phyloP scores from a whole-genome alignment of 2,329 filamentous ascomycete species.

The Apiospora aurea region DNA sequence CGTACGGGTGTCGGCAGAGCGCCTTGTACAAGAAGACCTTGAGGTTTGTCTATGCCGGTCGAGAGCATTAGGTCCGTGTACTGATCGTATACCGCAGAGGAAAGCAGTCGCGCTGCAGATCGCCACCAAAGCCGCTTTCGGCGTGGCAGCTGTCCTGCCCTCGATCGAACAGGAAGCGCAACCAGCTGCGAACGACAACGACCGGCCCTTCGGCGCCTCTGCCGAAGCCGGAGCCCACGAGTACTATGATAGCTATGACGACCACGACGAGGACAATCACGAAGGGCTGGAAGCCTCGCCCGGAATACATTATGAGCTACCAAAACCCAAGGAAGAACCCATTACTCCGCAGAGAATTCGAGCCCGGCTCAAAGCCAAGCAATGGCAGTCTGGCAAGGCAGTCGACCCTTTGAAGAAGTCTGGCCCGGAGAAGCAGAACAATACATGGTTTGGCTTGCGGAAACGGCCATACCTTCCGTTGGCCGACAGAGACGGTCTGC shows the following conservation, averaged over 20 bases:
- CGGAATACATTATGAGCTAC: background rate
- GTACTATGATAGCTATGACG: conserved; percentile 6
- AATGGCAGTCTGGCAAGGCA: conserved; percentile 39
- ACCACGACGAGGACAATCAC: background rate
- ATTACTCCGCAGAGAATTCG: conserved; percentile 34
- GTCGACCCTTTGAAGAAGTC: conserved; percentile 25
- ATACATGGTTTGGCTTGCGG: conserved; percentile 33
- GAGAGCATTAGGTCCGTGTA: background rate
- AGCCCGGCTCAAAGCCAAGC: conserved; percentile 35
- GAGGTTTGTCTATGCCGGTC: background rate
- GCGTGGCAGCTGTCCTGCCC: background rate
- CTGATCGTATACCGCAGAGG: background rate
- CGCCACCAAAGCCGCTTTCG: background rate
- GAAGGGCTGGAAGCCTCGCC: background rate
- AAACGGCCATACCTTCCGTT: conserved; percentile 38
- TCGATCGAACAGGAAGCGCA: conserved; percentile 14
- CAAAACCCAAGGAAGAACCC: background rate
- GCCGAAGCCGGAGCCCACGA: conserved; percentile 28
- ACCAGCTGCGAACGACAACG: conserved; percentile 5
- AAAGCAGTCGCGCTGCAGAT: background rate
- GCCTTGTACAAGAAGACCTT: background rate
- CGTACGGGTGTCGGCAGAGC: background rate
- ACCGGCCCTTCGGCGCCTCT: conserved; percentile 21
- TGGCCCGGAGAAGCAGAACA: conserved; percentile 15
- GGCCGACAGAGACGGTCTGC: conserved; percentile 32